A percentile compares a stretch with the other conserved stretches of the same genome.
Evolutionary conservation across 306 rosid genomes (phyloP).

Genomic region (Glycine soja): DNA sequence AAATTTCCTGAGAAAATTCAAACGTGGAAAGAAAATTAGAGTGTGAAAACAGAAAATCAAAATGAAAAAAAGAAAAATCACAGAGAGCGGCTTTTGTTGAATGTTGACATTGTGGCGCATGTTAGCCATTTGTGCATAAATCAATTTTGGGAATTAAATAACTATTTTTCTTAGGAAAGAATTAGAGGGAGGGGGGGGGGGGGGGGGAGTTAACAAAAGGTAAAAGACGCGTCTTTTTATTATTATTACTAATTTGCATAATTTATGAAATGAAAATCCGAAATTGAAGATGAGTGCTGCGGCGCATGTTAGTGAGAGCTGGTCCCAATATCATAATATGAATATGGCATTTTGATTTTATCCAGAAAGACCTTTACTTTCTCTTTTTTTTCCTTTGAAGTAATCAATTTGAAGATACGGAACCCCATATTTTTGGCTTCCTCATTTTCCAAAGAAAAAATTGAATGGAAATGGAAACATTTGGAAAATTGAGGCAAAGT

Average conservation of each 20-base stretch:
- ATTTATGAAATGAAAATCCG: slow-evolving; percentile 8
- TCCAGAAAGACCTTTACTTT: slow-evolving; percentile 12
- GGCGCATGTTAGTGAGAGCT: slow-evolving; percentile 52
- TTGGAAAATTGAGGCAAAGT: slow-evolving; percentile 17
- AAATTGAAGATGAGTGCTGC: slow-evolving; percentile 31
- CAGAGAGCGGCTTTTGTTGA: slow-evolving; percentile 25
- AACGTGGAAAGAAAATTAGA: neutral
- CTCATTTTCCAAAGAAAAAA: neutral
- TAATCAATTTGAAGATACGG: slow-evolving; percentile 29
- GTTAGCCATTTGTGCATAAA: slow-evolving; percentile 39
- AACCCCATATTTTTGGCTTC: neutral
- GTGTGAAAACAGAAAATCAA: too few relatives aligned
- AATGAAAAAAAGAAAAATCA: neutral
- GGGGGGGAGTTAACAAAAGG: neutral
- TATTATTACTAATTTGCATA: neutral
- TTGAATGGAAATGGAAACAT: neutral
- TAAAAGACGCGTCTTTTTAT: neutral
- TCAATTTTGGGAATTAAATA: neutral
- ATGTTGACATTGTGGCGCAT: slow-evolving; percentile 36
- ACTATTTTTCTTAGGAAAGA: neutral
- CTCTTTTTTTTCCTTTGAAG: slow-evolving; percentile 3
- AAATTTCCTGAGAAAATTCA: slow-evolving; percentile 49
- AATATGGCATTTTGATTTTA: slow-evolving; percentile 23
- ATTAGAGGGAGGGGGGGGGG: slow-evolving; percentile 4
- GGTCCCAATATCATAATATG: slow-evolving; percentile 26